Evolutionary conservation across 768 basidiomycete genomes (phyloP).

Genomic region (Cantharellus anzutake): DNA sequence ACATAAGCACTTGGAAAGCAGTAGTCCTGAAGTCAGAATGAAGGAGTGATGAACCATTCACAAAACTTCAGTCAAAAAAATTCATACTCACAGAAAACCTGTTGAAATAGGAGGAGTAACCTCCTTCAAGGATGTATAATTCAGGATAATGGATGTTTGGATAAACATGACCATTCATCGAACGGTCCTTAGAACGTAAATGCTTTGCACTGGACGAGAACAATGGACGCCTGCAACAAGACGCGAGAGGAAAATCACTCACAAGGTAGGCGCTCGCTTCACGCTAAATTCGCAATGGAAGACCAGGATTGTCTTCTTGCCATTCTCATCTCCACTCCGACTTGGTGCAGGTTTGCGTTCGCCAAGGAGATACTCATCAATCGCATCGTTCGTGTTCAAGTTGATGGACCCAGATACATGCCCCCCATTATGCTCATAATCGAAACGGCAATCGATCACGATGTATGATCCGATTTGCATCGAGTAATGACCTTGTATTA

Average conservation of each 20-base stretch:
- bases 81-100: slow-evolving; percentile 25
- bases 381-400: slow-evolving; percentile 57
- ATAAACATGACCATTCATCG: slow-evolving; percentile 73
- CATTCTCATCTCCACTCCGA: slow-evolving; percentile 16
- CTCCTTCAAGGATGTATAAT: slow-evolving; percentile 91
- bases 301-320: slow-evolving; percentile 66
- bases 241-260: slow-evolving; percentile 17
- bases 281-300: slow-evolving; percentile 89
- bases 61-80: not conserved
- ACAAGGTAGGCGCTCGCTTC: slow-evolving; percentile 94
- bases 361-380: slow-evolving; percentile 68
- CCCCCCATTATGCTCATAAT: slow-evolving; percentile 88
- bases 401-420: slow-evolving; percentile 87
- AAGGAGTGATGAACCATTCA: not conserved
- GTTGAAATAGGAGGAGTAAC: slow-evolving; percentile 79
- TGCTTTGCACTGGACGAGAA: slow-evolving; percentile 58
- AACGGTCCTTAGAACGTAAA: slow-evolving; percentile 75
- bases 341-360: not conserved
- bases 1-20: slow-evolving; percentile 77
- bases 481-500: slow-evolving; percentile 42
- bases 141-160: slow-evolving; percentile 92
- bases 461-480: slow-evolving; percentile 46
- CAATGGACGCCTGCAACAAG: not conserved
- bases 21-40: slow-evolving; percentile 19
- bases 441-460: slow-evolving; percentile 92